Conservation (phyloP, 805 yeast species). For the Saturnispora serradocipensis region DNA sequence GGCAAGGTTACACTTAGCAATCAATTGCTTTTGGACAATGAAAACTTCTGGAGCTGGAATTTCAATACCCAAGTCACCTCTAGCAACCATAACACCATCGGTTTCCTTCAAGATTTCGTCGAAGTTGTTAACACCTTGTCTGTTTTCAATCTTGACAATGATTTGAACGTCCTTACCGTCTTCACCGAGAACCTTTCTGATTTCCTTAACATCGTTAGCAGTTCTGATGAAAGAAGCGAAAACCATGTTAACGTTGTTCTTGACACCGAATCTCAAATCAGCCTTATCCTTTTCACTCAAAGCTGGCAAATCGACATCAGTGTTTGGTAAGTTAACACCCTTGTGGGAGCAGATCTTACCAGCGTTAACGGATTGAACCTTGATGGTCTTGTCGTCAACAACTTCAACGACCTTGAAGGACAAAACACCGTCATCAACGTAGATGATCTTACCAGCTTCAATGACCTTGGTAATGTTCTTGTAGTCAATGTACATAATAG, state of each 20-base stretch:
- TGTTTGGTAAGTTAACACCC: conserved; percentile 98
- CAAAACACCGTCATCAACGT: conserved; percentile 95
- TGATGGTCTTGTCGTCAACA: conserved; percentile 69
- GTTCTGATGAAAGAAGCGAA: conserved; percentile 98
- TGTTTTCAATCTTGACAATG: conserved; percentile 96
- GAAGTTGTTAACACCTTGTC: conserved; percentile 99
- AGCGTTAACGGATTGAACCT: conserved; percentile 82
- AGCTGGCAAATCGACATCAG: conserved; percentile 98
- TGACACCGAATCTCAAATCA: conserved; percentile 91
- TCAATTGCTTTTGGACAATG: conserved; percentile 96
- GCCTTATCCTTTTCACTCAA: conserved; percentile 91
- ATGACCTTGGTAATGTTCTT: conserved; percentile 94
- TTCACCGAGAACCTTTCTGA: conserved; percentile 92
- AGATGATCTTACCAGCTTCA: conserved; percentile 78
- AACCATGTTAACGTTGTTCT: conserved; percentile 95
- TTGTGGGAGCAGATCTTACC: conserved; percentile 96
- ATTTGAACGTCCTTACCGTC: conserved; percentile 95
- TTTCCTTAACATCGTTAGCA: conserved; percentile 80
- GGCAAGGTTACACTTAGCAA: conserved; percentile 98
- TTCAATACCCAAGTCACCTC: conserved; percentile 99
- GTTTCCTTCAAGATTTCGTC: conserved; percentile 91
- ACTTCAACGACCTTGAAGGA: conserved; percentile 88
- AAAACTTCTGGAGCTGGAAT: conserved; percentile 98
- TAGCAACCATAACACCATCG: conserved; percentile 99
- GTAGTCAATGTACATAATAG: conserved; percentile 86